Base-by-base conservation (phyloP, 345 rosid genomes). In the Pistacia atlantica region DNA sequence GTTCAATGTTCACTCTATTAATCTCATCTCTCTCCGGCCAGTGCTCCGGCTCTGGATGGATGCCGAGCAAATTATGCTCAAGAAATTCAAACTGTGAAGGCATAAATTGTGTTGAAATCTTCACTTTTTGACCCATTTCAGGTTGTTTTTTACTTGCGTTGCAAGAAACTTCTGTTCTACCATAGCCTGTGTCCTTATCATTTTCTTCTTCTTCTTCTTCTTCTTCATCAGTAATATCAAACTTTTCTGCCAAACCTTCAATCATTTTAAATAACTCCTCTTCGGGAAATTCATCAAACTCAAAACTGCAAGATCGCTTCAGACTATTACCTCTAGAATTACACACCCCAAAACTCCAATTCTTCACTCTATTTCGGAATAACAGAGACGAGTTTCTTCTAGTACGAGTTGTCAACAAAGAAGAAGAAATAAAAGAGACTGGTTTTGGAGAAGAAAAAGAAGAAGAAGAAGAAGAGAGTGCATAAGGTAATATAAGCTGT, bases 21-120 rank as follows among this genome's bases (percentile, higher is more conserved):
- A 79, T 65, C 60, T 84, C 85, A 10, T 77, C 84, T 69, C 86
- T 79, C 82, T 71, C 88, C 0, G 88, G 87, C 90, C 91, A 86
- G 11, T 85, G 84, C 5, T 84, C 84, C 18, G 84, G 83, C 70
- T 82, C 83, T 0, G 80, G 84, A 55, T 46, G 55, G 74, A 87
- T 83, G 37, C 90, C 90, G 8, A 89, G 83, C 69, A 72, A 22
- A 38, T 56, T 58, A 9, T 85, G 87, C 69, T 77, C 85, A 5
- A 77, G 83, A 55, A 83, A 71, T 56, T 87, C 88, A 1, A 79
- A 17, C 42, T 80, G 82, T 12, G 82, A 77, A 67, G 82, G 84
- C 37, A 80, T 65, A 51, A 75, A 64, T 16, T 78, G 79, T 65
- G 55, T 46, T 5, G 77, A 76, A 65, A 57, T 62, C 59, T 25